Evolutionary conservation across 2,329 filamentous ascomycete genomes (phyloP).

Genomic region (Botrytis paeoniae): DNA sequence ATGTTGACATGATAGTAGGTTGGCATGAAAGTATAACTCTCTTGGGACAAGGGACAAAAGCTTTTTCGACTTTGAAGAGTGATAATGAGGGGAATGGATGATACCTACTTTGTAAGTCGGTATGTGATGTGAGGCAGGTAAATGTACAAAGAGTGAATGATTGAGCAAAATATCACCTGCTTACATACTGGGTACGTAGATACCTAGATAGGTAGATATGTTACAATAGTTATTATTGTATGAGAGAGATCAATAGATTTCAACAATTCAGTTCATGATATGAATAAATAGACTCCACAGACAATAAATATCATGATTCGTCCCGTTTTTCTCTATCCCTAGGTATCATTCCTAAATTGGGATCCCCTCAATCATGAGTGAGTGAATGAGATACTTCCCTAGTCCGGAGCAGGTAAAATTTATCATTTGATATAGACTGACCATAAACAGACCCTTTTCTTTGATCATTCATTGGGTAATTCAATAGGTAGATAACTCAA

Average conservation of each 20-base stretch:
- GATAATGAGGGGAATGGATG: background rate
- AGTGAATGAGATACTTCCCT: background rate
- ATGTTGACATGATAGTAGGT: background rate
- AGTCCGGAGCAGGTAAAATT: background rate
- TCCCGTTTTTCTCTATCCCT: background rate
- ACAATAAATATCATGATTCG: background rate
- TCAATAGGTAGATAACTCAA: background rate
- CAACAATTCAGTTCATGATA: background rate
- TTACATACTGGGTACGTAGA: background rate
- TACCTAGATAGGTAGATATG: background rate
- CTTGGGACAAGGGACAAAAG: background rate
- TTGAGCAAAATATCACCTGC: background rate
- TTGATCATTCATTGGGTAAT: slow-evolving; percentile 5
- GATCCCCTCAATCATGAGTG: background rate
- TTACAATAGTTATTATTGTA: background rate
- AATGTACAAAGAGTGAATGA: background rate
- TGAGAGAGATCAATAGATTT: background rate
- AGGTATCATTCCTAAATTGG: background rate
- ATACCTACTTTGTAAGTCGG: background rate
- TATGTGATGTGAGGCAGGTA: background rate
- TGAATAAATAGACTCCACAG: background rate
- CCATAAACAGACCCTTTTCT: background rate
- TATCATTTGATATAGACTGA: background rate
- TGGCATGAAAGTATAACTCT: background rate
- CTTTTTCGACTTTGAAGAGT: background rate